Evolutionary conservation across 2,329 filamentous ascomycete genomes (phyloP).

Genomic region (Trichoderma koningiopsis): DNA sequence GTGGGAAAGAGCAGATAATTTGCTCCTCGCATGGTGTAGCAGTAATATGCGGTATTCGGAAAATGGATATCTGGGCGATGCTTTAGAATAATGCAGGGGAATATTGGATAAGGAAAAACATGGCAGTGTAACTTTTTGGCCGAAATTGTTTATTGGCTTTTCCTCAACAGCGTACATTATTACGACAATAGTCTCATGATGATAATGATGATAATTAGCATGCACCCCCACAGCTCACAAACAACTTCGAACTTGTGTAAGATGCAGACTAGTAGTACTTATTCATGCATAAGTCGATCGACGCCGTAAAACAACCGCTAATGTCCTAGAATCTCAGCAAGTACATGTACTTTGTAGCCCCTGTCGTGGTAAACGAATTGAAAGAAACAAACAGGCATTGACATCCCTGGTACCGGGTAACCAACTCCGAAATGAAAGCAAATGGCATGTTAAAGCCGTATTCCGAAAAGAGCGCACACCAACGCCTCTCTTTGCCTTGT

Average conservation of each 20-base stretch:
- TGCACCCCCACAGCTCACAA: not conserved
- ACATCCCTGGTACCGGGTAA: not conserved
- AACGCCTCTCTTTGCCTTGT: conserved; percentile 5
- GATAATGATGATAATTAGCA: not conserved
- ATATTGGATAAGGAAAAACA: not conserved
- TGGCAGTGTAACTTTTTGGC: not conserved
- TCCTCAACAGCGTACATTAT: not conserved
- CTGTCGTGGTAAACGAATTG: not conserved
- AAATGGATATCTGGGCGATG: not conserved
- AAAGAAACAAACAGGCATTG: not conserved
- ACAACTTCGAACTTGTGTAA: not conserved
- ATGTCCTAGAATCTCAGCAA: not conserved
- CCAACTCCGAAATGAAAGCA: conserved; percentile 17
- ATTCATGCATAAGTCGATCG: not conserved
- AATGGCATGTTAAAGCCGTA: not conserved
- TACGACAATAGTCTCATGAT: not conserved
- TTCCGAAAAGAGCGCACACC: not conserved
- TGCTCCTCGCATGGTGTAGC: not conserved
- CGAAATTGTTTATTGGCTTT: too few species aligned
- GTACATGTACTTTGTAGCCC: not conserved
- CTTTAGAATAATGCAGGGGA: not conserved
- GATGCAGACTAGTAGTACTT: not conserved
- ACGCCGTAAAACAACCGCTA: not conserved
- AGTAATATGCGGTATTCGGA: not conserved
- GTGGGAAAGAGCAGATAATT: not conserved